Evolutionary conservation across 441 rosid genomes (phyloP).

Genomic region (Manihot esculenta): DNA sequence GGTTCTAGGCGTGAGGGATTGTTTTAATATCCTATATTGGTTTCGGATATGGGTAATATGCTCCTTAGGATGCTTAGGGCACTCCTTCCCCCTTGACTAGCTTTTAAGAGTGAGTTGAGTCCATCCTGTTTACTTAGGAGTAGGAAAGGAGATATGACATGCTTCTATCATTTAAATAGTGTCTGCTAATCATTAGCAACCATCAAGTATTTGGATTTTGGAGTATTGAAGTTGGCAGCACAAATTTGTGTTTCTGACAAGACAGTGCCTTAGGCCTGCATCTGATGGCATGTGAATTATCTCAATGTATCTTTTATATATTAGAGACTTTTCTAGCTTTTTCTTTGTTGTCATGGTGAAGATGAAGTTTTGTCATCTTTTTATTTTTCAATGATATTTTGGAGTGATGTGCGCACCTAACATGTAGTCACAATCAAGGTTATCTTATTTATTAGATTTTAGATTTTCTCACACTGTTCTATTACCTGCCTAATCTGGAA

Average conservation of each 20-base stretch:
- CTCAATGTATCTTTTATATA: neutral
- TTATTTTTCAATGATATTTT: neutral
- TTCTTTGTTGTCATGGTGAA: slow-evolving; percentile 7
- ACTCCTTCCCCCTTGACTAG: too few relatives aligned
- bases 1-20: too few relatives aligned
- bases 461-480: neutral
- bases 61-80: too few relatives aligned
- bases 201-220: neutral
- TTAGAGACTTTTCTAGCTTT: neutral
- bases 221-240: neutral
- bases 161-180: neutral
- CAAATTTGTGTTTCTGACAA: neutral
- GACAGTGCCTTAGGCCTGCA: neutral
- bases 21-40: too few relatives aligned
- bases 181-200: neutral
- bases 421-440: neutral
- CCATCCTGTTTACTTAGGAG: too few relatives aligned
- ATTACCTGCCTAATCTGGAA: neutral
- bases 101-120: too few relatives aligned
- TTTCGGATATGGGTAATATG: too few relatives aligned
- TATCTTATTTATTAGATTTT: slow-evolving; percentile 1
- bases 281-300: neutral
- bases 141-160: neutral
- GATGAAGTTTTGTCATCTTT: neutral
- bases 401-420: too few relatives aligned